Evolutionary conservation across 352 stramenopile species (phyloP), one percentile per base, ranked within the genome.

Genomic region (Phytophthora foliorum): DNA sequence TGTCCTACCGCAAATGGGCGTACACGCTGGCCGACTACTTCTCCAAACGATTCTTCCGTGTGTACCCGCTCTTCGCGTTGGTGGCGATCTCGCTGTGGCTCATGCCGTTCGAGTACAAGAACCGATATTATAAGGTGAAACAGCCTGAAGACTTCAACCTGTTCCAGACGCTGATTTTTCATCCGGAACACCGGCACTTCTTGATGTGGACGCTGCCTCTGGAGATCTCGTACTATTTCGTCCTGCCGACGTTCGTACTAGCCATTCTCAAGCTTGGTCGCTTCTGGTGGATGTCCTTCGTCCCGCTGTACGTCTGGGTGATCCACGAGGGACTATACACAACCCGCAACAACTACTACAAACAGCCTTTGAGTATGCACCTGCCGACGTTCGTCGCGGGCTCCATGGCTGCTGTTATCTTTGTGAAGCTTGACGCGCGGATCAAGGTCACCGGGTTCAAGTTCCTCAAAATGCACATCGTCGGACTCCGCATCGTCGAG

Each of bases 201-300:
- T 14, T 67, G 5, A 49, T 67, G 44, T 67, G 59, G 59, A 60
- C 59, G 32, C 24, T 67, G 8, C 59, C 59, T 0, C 22, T 67
- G 44, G 49, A 67, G 29, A 67, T 67, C 13, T 57, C 58, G 39
- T 67, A 67, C 48, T 67, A 67, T 19, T 67, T 67, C 21, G 36
- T 67, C 11, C 29, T 67, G 5, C 58, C 58, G 13, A 48, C 32
- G 2, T 58, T 66, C n/a, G 57, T 66, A 6, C 7, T 66, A 27
- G 25, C 25, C 5, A 36, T 59, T 48, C 9, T 67, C 3, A 52
- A 50, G 31, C 4, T 67, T 17, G n/a, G 49, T 39, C 22, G 48
- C 2, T 59, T 67, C 24, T 67, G 58, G 58, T 59, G 36, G 58
- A 50, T 67, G 11, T 19, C 25, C 4, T 53, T 54, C 10, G 27